Evolutionary conservation across 2,329 filamentous ascomycete genomes (phyloP).

Genomic region (Hypoxylon sp.): DNA sequence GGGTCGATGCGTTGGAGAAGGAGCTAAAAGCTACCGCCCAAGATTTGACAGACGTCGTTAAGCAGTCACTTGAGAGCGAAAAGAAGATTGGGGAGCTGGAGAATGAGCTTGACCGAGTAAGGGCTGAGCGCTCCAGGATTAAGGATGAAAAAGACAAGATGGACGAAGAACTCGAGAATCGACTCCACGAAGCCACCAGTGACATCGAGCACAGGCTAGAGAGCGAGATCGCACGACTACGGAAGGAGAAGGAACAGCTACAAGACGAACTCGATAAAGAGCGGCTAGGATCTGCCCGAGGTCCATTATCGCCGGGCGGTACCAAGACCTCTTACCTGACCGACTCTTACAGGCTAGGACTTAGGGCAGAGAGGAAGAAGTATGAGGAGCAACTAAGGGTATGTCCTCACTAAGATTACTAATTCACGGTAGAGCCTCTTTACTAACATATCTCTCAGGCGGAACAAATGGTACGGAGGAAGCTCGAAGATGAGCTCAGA

Average conservation of each 20-base stretch:
- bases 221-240: conserved; percentile 45
- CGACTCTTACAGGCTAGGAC: conserved; percentile 51
- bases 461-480: conserved; percentile 51
- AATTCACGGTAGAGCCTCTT: background rate
- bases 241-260: conserved; percentile 51
- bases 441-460: conserved; percentile 45
- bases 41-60: conserved; percentile 51
- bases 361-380: conserved; percentile 53
- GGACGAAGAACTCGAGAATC: conserved; percentile 47
- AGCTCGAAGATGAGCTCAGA: conserved; percentile 52
- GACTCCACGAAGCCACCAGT: conserved; percentile 44
- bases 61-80: conserved; percentile 53
- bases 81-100: conserved; percentile 53
- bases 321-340: conserved; percentile 51
- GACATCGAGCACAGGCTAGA: conserved; percentile 47
- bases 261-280: conserved; percentile 52
- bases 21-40: conserved; percentile 68
- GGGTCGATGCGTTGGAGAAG: conserved; percentile 71
- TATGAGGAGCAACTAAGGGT: conserved; percentile 53
- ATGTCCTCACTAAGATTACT: conserved; percentile 30
- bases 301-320: conserved; percentile 47
- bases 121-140: conserved; percentile 46
- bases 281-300: conserved; percentile 46
- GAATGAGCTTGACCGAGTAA: conserved; percentile 49
- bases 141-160: conserved; percentile 45